phyloP scores from a whole-genome alignment of 1,139 yeast species.

The Taphrina pruni region DNA sequence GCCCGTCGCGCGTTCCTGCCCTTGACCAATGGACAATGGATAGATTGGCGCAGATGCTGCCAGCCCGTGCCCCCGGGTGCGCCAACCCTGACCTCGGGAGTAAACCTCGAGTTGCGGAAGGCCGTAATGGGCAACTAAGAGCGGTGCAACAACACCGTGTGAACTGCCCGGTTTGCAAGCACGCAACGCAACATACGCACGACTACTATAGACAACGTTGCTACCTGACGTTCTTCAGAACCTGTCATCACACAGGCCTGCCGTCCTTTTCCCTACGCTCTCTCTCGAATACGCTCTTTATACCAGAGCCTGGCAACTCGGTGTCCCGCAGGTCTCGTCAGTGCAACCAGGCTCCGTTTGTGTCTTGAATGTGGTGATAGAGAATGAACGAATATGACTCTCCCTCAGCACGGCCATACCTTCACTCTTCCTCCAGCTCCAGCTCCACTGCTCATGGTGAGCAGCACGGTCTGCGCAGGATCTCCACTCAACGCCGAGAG shows the following conservation, averaged over 20 bases:
- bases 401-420: slow-evolving; percentile 12
- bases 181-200: background rate
- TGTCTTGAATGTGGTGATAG: slow-evolving; percentile 2
- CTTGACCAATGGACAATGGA: background rate
- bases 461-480: slow-evolving; percentile 1
- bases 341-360: background rate
- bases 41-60: background rate
- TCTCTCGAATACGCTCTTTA: background rate
- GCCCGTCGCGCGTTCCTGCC: background rate
- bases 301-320: background rate
- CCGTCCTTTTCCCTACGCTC: background rate
- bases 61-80: background rate
- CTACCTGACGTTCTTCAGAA: background rate
- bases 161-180: background rate
- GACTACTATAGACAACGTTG: background rate
- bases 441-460: background rate
- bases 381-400: slow-evolving; percentile 23
- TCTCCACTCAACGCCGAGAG: slow-evolving; percentile 1
- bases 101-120: slow-evolving; percentile 9
- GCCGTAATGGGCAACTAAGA: slow-evolving; percentile 13
- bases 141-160: slow-evolving; percentile 12
- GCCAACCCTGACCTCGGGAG: background rate
- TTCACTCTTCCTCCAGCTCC: background rate
- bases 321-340: background rate
- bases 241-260: background rate